A percentile compares a stretch with the other conserved stretches of the same genome.
Evolutionary conservation across 257 asterid species (phyloP).

Genomic region (Nicotiana tomentosiformis): DNA sequence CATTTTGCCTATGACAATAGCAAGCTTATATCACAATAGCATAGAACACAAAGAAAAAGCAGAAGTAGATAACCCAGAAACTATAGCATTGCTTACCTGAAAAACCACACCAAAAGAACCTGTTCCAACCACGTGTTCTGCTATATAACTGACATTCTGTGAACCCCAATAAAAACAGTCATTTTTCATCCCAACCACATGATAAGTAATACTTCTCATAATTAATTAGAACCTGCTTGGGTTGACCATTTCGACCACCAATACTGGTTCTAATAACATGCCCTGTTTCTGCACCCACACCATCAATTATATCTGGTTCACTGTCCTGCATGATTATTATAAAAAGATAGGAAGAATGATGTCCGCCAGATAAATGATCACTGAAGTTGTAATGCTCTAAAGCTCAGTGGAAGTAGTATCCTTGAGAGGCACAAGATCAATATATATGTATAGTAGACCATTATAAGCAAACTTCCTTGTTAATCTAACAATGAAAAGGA

Average conservation of each 20-base stretch:
- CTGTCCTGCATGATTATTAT: conserved; percentile 66
- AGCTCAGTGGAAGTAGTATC: neutral
- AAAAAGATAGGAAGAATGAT: conserved; percentile 6
- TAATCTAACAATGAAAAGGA: neutral
- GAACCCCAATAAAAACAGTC: conserved; percentile 26
- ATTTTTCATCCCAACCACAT: conserved; percentile 17
- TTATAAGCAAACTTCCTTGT: neutral
- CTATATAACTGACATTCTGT: conserved; percentile 84
- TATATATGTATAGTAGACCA: neutral
- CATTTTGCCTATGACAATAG: conserved; percentile 72
- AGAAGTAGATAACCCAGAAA: conserved; percentile 8
- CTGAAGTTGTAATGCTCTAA: neutral
- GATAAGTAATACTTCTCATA: conserved; percentile 15
- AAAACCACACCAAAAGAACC: conserved; percentile 96
- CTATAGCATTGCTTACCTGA: conserved; percentile 52
- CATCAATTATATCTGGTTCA: conserved; percentile 87
- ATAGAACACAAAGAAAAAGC: neutral
- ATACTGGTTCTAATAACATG: conserved; percentile 81
- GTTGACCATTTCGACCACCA: conserved; percentile 91
- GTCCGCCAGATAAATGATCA: conserved; percentile 5
- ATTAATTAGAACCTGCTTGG: conserved; percentile 62
- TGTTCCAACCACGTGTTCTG: conserved; percentile 96
- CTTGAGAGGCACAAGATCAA: neutral
- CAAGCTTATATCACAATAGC: conserved; percentile 14
- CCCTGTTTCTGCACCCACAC: conserved; percentile 94